phyloP scores from a whole-genome alignment of 169 alveolate species.

The Eimeria tenella region DNA sequence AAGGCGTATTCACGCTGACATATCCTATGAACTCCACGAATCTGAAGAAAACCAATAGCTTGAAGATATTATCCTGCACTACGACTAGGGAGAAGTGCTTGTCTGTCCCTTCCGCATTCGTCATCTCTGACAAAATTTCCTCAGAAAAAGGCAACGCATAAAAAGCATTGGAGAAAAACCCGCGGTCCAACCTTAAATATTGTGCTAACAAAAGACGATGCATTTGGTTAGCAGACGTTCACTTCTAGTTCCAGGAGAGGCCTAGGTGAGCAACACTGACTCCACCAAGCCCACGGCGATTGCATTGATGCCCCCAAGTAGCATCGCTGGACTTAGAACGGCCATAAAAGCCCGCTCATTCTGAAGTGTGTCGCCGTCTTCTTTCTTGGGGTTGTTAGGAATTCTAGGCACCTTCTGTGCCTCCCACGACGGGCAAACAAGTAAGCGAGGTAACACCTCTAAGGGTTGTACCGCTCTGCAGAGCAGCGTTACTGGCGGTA shows the following conservation, averaged over 20 bases:
- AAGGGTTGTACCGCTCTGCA: conserved; percentile 48
- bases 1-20: no score
- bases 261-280: conserved; percentile 5
- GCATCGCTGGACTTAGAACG: conserved; percentile 56
- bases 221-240: not conserved
- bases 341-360: conserved; percentile 64
- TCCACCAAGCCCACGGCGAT: conserved; percentile 25
- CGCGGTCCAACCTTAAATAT: no score
- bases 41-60: no score
- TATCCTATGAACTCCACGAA: no score
- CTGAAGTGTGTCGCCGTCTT: not conserved
- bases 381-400: not conserved
- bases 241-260: not conserved
- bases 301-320: conserved; percentile 58
- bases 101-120: no score
- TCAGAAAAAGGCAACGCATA: no score
- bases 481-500: conserved; percentile 62
- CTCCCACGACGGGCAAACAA: conserved; percentile 57
- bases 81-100: no score
- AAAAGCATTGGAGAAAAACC: no score
- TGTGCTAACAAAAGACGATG: no score
- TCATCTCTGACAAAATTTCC: no score
- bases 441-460: conserved; percentile 45
- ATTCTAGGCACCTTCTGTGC: not conserved
- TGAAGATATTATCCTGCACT: no score